A percentile compares a stretch with the other conserved stretches of the same genome.
Conservation (phyloP, 2,329 filamentous ascomycete genomes). For the Fusarium sp. region DNA sequence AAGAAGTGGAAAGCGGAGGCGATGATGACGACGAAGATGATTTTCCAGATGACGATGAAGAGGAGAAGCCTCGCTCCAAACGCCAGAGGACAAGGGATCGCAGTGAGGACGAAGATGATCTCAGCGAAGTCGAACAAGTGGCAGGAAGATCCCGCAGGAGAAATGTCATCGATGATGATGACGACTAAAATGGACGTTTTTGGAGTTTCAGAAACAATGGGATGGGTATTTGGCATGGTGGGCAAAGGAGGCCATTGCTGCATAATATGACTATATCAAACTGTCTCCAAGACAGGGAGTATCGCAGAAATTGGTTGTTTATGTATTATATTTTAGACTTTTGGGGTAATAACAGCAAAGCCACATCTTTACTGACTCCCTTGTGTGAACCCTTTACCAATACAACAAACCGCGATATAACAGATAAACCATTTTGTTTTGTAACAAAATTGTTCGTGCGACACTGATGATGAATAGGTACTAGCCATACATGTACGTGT, state of each 20-base stretch:
- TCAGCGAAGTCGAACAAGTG: slow-evolving; percentile 61
- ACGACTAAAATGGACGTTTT: slow-evolving; percentile 53
- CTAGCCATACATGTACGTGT: slow-evolving; percentile 6
- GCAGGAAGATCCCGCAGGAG: slow-evolving; percentile 62
- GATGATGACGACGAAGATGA: slow-evolving; percentile 72
- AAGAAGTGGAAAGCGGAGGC: slow-evolving; percentile 68
- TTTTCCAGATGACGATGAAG: slow-evolving; percentile 63
- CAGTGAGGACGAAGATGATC: slow-evolving; percentile 59
- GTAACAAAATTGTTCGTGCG: neutral
- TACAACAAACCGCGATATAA: neutral
- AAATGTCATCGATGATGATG: slow-evolving; percentile 68
- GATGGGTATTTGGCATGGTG: neutral
- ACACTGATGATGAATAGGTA: neutral
- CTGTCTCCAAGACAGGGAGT: neutral
- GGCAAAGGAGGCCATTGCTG: slow-evolving; percentile 19
- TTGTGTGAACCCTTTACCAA: neutral
- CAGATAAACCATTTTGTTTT: neutral
- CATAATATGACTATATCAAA: slow-evolving; percentile 17
- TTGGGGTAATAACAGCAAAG: neutral
- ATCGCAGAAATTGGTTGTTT: neutral
- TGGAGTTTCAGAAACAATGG: neutral
- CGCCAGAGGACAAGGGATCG: slow-evolving; percentile 60
- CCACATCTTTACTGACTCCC: neutral
- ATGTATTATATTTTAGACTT: slow-evolving; percentile 1
- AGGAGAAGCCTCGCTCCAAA: slow-evolving; percentile 58